Evolutionary conservation across 176 grass and related monocot species (phyloP).

Genomic region (sorghum (Sorghum bicolor)): DNA sequence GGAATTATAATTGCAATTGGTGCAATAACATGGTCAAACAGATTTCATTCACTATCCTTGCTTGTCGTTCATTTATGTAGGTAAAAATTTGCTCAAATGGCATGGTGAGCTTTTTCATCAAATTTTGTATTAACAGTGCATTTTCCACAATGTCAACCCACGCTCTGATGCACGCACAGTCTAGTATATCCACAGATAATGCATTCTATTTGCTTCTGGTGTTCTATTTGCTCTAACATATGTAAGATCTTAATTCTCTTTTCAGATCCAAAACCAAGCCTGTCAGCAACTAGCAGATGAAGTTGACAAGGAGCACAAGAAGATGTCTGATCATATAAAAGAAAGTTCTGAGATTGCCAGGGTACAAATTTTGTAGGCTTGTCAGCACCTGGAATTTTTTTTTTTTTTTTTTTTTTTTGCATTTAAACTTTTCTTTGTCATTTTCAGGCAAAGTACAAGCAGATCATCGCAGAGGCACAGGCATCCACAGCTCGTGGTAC

Average conservation of each 20-base stretch:
- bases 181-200: neutral
- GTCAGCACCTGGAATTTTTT: neutral
- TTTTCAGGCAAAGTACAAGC: conserved; percentile 53
- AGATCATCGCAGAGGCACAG: conserved; percentile 42
- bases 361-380: conserved; percentile 15
- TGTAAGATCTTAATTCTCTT: conserved; percentile 16
- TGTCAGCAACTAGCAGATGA: conserved; percentile 46
- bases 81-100: neutral
- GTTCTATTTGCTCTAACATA: neutral
- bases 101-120: neutral
- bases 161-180: neutral
- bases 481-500: conserved; percentile 53
- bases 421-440: neutral
- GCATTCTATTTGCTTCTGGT: neutral
- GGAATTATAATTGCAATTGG: neutral
- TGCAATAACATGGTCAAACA: neutral
- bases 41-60: neutral
- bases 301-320: conserved; percentile 50
- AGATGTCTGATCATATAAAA: conserved; percentile 38
- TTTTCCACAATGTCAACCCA: neutral
- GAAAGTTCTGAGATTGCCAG: conserved; percentile 45
- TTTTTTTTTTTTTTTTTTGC: neutral
- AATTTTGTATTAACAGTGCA: neutral
- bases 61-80: neutral
- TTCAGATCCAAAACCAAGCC: conserved; percentile 38